Evolutionary conservation across 768 basidiomycete species (phyloP).

Genomic region (Suillus subaureus): DNA sequence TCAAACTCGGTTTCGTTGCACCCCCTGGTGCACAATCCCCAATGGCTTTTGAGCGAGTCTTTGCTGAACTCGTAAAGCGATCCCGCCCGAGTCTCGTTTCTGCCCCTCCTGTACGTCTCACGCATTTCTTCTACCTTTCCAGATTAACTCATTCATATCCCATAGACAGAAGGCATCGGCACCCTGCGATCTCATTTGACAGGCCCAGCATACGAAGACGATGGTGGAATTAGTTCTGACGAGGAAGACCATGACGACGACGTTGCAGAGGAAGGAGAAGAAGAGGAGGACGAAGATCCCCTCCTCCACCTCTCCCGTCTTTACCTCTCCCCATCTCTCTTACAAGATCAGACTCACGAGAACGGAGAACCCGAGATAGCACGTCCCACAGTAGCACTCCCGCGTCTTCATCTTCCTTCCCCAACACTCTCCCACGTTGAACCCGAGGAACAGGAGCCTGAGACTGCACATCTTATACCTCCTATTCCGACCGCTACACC

Average conservation of each 20-base stretch:
- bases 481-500: constrained; percentile 24
- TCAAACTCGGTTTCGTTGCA: constrained; percentile 63
- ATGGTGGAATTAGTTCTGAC: constrained; percentile 70
- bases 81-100: constrained; percentile 70
- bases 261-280: constrained; percentile 28
- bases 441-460: constrained; percentile 21
- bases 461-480: constrained; percentile 20
- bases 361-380: constrained; percentile 23
- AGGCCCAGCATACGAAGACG: constrained; percentile 68
- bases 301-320: constrained; percentile 24
- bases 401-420: neutral
- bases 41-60: constrained; percentile 63
- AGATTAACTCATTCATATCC: neutral
- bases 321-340: constrained; percentile 25
- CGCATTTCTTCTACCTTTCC: constrained; percentile 14
- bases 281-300: constrained; percentile 36
- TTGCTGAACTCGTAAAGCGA: constrained; percentile 61
- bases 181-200: constrained; percentile 68
- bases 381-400: neutral
- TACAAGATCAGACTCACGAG: constrained; percentile 19
- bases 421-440: neutral
- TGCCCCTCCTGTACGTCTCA: constrained; percentile 64
- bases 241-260: constrained; percentile 45
- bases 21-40: constrained; percentile 44
- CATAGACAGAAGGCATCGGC: constrained; percentile 83